Evolutionary conservation across 805 yeast genomes (phyloP).

Genomic region (Metschnikowia shivogae): DNA sequence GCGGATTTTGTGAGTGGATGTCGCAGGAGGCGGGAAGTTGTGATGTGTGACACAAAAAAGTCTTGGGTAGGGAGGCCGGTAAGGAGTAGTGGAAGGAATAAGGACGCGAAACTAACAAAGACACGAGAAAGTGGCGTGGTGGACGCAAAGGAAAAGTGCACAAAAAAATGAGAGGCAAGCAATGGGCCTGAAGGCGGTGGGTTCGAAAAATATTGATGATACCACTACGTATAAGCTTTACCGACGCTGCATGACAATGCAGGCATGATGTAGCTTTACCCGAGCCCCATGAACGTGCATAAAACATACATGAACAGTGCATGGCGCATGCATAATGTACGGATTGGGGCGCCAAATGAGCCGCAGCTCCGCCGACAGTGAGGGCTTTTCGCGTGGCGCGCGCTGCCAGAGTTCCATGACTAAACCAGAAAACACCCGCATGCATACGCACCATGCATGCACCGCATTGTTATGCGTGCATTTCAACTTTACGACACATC

Average conservation of each 20-base stretch:
- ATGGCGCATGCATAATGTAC: conserved; percentile 1
- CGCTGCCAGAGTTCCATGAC: conserved; percentile 3
- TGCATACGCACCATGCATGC: conserved; percentile 4
- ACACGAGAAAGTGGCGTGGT: not conserved
- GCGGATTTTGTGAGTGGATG: not conserved
- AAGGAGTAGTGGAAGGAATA: not conserved
- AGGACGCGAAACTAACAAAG: not conserved
- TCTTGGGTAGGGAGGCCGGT: too few species aligned
- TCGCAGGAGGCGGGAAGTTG: too few species aligned
- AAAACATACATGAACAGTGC: not conserved
- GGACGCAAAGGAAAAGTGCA: not conserved
- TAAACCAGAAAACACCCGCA: conserved; percentile 4
- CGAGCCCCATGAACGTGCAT: conserved; percentile 3
- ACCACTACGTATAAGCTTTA: conserved; percentile 6
- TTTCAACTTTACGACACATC: conserved; percentile 3
- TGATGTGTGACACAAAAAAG: too few species aligned
- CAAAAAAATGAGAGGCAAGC: conserved; percentile 4
- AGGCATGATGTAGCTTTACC: conserved; percentile 4
- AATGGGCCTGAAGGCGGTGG: not conserved
- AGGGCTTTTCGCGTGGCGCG: not conserved
- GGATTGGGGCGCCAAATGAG: not conserved
- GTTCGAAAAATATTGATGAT: conserved; percentile 6
- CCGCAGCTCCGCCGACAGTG: not conserved
- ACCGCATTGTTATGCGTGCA: conserved; percentile 2
- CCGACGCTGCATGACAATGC: conserved; percentile 4